Conservation (phyloP, 371 early-diverging fungal species). For the Rhizopus arrhizus region DNA sequence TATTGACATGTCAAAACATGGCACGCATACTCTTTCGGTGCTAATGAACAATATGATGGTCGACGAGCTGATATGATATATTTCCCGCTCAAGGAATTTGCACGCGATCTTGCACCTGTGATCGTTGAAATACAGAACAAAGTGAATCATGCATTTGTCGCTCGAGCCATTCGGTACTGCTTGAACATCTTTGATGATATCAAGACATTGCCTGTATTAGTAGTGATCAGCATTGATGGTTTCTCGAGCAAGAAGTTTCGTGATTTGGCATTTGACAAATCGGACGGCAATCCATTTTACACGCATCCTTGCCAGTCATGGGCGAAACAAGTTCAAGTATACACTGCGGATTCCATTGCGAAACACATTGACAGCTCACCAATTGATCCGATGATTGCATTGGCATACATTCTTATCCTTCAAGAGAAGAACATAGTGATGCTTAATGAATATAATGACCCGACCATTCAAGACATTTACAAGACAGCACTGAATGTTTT, state of each 20-base stretch:
- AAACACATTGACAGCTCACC: constrained; percentile 9
- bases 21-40: constrained; percentile 15
- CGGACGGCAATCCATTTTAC: constrained; percentile 11
- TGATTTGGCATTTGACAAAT: constrained; percentile 8
- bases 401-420: constrained; percentile 6
- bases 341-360: constrained; percentile 3
- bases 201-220: constrained; percentile 1
- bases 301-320: constrained; percentile 14
- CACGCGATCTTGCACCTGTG: constrained; percentile 15
- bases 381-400: constrained; percentile 8
- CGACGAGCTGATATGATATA: constrained; percentile 15
- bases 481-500: constrained; percentile 15
- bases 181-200: constrained; percentile 12
- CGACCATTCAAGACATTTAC: constrained; percentile 14
- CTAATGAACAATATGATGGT: constrained; percentile 14
- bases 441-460: constrained; percentile 11
- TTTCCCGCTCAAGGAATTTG: constrained; percentile 14
- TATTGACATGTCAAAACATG: no score
- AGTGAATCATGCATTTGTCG: constrained; percentile 11
- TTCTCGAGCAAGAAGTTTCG: constrained; percentile 14
- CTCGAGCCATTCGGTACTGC: constrained; percentile 5
- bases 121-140: constrained; percentile 18
- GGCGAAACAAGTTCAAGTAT: constrained; percentile 4
- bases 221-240: constrained; percentile 15
- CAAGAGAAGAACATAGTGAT: constrained; percentile 4